Evolutionary conservation across 345 rosid species (phyloP).

Genomic region (Sapria himalayana): DNA sequence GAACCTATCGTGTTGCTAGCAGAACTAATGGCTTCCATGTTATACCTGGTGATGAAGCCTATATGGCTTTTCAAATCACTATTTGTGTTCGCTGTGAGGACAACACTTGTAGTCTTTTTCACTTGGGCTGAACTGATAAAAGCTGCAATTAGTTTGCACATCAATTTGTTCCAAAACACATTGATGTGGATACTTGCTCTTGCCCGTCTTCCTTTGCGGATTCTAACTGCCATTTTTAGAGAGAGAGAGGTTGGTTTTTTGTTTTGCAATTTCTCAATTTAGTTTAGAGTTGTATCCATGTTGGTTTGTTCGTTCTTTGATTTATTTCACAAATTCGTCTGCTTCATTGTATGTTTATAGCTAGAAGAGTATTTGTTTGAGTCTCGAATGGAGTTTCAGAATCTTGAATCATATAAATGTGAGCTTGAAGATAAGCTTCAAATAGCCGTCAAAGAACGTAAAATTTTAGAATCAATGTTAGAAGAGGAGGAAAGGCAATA

Average conservation of each 20-base stretch:
- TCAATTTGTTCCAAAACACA: constrained; percentile 24
- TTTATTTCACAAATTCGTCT: no score
- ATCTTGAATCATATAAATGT: constrained; percentile 29
- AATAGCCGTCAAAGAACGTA: constrained; percentile 25
- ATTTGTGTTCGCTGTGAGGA: constrained; percentile 19
- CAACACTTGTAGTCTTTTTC: constrained; percentile 20
- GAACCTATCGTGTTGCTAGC: constrained; percentile 14
- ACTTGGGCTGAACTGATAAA: constrained; percentile 32
- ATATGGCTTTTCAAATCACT: constrained; percentile 19
- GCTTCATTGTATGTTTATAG: constrained; percentile 20
- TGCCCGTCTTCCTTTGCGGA: constrained; percentile 29
- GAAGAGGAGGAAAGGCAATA: constrained; percentile 51
- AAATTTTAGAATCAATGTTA: constrained; percentile 30
- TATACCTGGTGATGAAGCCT: constrained; percentile 23
- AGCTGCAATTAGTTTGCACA: constrained; percentile 24
- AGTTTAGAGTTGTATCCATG: neutral
- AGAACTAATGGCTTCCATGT: constrained; percentile 12
- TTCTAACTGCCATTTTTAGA: constrained; percentile 34
- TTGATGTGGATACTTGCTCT: constrained; percentile 28
- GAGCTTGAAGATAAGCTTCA: constrained; percentile 33
- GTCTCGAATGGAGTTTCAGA: constrained; percentile 34
- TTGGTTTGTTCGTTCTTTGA: no score
- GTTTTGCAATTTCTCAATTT: neutral
- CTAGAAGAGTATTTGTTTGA: constrained; percentile 33
- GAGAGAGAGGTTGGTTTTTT: constrained; percentile 43